Base-by-base conservation (phyloP, 2,329 filamentous ascomycete species). In the Pyricularia pennisetigena region DNA sequence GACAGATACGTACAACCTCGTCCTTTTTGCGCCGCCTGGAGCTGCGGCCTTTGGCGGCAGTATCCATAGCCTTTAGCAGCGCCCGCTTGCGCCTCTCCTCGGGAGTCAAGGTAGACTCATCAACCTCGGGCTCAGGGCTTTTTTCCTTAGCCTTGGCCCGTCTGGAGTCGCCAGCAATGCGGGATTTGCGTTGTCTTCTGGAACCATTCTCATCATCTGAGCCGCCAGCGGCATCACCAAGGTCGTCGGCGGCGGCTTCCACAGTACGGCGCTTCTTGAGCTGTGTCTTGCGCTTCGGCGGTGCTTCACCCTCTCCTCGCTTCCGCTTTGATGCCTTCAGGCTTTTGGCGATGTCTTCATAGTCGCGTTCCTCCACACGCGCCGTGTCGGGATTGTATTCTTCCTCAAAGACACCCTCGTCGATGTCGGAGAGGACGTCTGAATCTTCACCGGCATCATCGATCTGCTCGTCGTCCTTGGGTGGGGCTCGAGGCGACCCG, bases 31-130 rank as follows among this genome's bases (percentile, higher is more conserved):
- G 79, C 72, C 90, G 85, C 71, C 89, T 85, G 74, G 92, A 92
- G 68, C 82, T 85, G 12, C 91, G 88, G 73, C 91, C 92, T 81
- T 96, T 96, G 73, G 97, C 83, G 0, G 94, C 93, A 68, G 91
- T 91, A 77, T 97, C 92, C 81, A 98, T 92, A 68, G 92, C 91
- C 72, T 89, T 86, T 74, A 97, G 92, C 67, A 99, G 88, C 24
- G 93, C 94, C 72, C 92, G 86, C 73, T 90, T 89, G 73, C 94
- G 88, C 73, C 92, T 86, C 80, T 97, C 92, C 78, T 95, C 93
- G 0, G 93, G 92, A 24, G 91, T 90, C 73, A 98, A 79, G 70
- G 90, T 84, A 74, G 93, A 91, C 70, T 97, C 92, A 72, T 91
- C 85, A 71, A 92, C 85, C 69, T 89, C 86, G 3, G 83, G 83